Conservation (phyloP, 345 rosid species). For the Combretum micranthum region DNA sequence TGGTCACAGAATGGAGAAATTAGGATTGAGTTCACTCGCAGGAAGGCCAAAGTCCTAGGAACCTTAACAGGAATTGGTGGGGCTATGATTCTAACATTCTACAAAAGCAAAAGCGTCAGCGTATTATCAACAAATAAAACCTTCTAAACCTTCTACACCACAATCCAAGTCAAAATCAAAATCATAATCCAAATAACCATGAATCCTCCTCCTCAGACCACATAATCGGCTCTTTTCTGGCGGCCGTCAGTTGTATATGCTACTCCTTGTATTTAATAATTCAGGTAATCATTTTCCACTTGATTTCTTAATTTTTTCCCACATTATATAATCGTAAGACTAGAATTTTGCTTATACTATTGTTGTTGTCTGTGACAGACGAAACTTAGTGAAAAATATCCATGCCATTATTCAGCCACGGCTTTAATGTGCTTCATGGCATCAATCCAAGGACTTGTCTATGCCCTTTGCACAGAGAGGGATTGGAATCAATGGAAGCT, state of each 20-base stretch:
- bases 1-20: slow-evolving; percentile 37
- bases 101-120: slow-evolving; percentile 32
- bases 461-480: slow-evolving; percentile 33
- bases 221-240: slow-evolving; percentile 21
- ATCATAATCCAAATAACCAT: too few species aligned
- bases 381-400: slow-evolving; percentile 34
- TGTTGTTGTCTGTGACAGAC: slow-evolving; percentile 27
- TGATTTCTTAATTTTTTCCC: background rate
- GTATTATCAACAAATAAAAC: slow-evolving; percentile 25
- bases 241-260: slow-evolving; percentile 21
- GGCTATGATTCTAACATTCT: slow-evolving; percentile 51
- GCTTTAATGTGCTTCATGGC: slow-evolving; percentile 40
- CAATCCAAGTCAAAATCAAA: background rate
- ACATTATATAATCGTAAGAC: too few species aligned
- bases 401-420: slow-evolving; percentile 38
- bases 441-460: slow-evolving; percentile 25
- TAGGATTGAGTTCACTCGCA: slow-evolving; percentile 16
- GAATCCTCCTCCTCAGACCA: background rate
- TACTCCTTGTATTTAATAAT: slow-evolving; percentile 33
- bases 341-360: too few species aligned
- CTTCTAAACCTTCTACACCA: slow-evolving; percentile 31
- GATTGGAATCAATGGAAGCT: slow-evolving; percentile 51
- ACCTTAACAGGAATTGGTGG: slow-evolving; percentile 46
- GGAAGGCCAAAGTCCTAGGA: slow-evolving; percentile 46
- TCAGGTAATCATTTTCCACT: slow-evolving; percentile 21